Evolutionary conservation across 352 stramenopile genomes (phyloP).

Genomic region (Phytophthora sojae): DNA sequence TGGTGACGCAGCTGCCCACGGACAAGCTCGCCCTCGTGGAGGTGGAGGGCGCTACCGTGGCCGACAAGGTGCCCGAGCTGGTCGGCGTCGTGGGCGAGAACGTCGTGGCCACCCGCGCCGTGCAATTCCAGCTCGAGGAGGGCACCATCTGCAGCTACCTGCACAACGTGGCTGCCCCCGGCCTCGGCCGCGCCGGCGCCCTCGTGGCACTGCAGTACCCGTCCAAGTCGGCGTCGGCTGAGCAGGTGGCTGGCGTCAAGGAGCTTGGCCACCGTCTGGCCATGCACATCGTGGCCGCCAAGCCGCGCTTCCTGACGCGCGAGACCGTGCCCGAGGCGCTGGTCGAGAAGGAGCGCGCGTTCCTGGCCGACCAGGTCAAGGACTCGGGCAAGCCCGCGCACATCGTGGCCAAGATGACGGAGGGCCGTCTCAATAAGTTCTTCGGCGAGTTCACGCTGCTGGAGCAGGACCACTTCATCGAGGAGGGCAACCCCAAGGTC

Average conservation of each 20-base stretch:
- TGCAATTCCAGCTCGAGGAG: constrained; percentile 72
- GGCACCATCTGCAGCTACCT: constrained; percentile 88
- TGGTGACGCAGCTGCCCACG: constrained; percentile 44
- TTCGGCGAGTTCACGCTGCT: constrained; percentile 94
- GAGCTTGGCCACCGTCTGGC: constrained; percentile 92
- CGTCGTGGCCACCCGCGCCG: constrained; percentile 76
- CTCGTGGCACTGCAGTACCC: constrained; percentile 91
- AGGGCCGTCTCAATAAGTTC: constrained; percentile 94
- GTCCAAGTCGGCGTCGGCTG: constrained; percentile 48
- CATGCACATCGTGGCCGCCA: constrained; percentile 97
- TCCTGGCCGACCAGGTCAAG: constrained; percentile 91
- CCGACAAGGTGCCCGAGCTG: constrained; percentile 77
- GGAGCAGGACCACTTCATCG: constrained; percentile 95
- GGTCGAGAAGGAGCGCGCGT: constrained; percentile 92
- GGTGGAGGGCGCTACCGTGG: constrained; percentile 68
- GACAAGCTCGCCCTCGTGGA: constrained; percentile 56
- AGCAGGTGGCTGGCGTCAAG: constrained; percentile 66
- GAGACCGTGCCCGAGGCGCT: constrained; percentile 85
- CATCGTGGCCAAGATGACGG: constrained; percentile 95
- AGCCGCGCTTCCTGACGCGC: constrained; percentile 91
- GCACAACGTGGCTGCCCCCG: constrained; percentile 78
- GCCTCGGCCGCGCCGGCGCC: constrained; percentile 83
- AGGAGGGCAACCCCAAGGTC: constrained; percentile 93
- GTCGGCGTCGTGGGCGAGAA: constrained; percentile 91
- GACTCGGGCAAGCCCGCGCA: constrained; percentile 89